Percentiles rank a stretch among this genome's conserved stretches.
Conservation (phyloP, 768 basidiomycete species). For the Tephrocybe sp. region DNA sequence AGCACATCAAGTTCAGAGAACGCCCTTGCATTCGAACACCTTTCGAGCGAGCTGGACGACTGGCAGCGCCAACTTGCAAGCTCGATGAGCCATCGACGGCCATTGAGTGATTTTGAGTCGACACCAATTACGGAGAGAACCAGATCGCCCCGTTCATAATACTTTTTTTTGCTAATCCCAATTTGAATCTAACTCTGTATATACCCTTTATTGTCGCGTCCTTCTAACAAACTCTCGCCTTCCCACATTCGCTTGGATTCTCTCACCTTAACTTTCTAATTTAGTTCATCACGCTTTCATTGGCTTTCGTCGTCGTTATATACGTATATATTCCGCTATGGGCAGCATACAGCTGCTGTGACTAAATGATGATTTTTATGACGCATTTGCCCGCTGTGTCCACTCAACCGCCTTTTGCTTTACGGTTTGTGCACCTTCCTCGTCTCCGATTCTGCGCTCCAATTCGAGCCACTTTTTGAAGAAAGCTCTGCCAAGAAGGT, state of each 20-base stretch:
- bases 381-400: constrained; percentile 62
- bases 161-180: constrained; percentile 19
- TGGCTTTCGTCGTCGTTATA: constrained; percentile 23
- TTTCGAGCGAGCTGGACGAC: constrained; percentile 79
- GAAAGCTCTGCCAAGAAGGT: constrained; percentile 56
- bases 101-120: constrained; percentile 70
- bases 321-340: constrained; percentile 34
- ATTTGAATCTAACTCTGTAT: constrained; percentile 40
- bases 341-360: constrained; percentile 26
- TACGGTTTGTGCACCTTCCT: constrained; percentile 73
- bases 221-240: constrained; percentile 26
- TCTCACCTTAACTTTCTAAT: constrained; percentile 34
- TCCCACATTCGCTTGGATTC: constrained; percentile 58
- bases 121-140: constrained; percentile 55
- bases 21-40: constrained; percentile 69
- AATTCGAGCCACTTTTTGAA: constrained; percentile 98
- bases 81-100: constrained; percentile 71
- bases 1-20: constrained; percentile 86
- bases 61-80: constrained; percentile 85
- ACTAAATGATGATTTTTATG: constrained; percentile 19
- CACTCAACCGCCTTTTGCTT: constrained; percentile 92
- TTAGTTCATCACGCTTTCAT: constrained; percentile 24
- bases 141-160: constrained; percentile 55
- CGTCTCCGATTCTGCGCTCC: constrained; percentile 85
- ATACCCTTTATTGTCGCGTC: constrained; percentile 41